Conservation (phyloP, 192 early-diverging fungal genomes). For the Mortierella claussenii region DNA sequence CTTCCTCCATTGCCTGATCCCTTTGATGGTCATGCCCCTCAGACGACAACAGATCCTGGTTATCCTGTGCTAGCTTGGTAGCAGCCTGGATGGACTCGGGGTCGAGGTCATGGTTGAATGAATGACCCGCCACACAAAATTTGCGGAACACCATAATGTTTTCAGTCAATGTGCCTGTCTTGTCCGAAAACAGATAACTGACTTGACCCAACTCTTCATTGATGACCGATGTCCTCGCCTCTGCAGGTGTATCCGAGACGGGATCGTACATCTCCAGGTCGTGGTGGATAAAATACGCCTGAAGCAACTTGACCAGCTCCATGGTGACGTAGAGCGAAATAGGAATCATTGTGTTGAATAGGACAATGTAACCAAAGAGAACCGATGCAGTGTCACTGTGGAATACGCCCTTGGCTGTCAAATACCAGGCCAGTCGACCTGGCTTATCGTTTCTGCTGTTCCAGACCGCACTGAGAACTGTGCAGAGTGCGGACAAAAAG, state of each 20-base stretch:
- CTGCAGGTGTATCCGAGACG: constrained; percentile 74
- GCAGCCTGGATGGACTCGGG: constrained; percentile 48
- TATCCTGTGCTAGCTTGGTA: constrained; percentile 13
- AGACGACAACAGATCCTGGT: constrained; percentile 1
- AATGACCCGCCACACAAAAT: constrained; percentile 69
- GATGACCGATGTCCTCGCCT: constrained; percentile 80
- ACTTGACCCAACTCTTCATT: constrained; percentile 92
- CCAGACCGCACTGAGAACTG: constrained; percentile 64
- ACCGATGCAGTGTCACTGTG: constrained; percentile 43
- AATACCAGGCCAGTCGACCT: constrained; percentile 62
- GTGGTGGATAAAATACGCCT: constrained; percentile 81
- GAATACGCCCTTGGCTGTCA: constrained; percentile 33
- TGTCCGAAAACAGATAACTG: constrained; percentile 90
- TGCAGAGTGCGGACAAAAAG: constrained; percentile 62
- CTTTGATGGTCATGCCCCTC: constrained; percentile 1
- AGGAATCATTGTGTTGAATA: constrained; percentile 88
- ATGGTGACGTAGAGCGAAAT: constrained; percentile 91
- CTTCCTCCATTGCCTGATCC: neutral
- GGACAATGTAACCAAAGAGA: constrained; percentile 78
- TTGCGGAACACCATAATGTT: constrained; percentile 87
- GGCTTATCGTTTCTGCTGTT: constrained; percentile 23
- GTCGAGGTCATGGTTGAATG: constrained; percentile 71
- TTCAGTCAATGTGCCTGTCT: constrained; percentile 90
- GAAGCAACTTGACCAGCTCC: constrained; percentile 82
- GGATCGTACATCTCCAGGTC: constrained; percentile 85